Conservation (phyloP, 345 rosid species). For the Eucalyptus victrix region DNA sequence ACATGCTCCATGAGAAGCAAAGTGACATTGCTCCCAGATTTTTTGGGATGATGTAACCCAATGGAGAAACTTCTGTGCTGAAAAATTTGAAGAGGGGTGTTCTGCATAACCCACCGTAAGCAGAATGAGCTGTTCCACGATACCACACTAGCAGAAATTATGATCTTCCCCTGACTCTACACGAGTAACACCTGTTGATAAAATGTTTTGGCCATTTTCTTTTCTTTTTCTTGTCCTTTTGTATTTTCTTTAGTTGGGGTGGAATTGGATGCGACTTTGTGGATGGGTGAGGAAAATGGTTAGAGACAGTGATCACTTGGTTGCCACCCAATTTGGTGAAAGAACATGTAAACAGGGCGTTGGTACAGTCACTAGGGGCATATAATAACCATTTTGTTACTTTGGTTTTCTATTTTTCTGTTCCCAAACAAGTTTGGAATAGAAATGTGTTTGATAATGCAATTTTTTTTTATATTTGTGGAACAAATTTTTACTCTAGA, state of each 20-base stretch:
- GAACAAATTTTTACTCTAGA: too few relatives aligned
- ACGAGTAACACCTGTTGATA: neutral
- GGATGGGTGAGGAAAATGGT: neutral
- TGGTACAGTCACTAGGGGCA: neutral
- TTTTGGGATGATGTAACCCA: neutral
- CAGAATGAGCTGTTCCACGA: neutral
- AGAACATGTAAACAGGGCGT: neutral
- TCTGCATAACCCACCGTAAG: neutral
- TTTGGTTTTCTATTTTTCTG: too few relatives aligned
- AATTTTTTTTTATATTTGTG: too few relatives aligned
- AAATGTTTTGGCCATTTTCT: neutral
- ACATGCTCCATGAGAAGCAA: neutral
- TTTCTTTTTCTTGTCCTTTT: neutral
- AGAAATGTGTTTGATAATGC: too few relatives aligned
- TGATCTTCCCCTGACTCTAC: neutral
- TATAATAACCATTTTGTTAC: too few relatives aligned
- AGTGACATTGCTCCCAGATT: neutral
- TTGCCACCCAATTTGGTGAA: neutral
- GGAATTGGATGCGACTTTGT: neutral
- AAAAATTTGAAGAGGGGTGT: neutral
- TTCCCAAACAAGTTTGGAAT: too few relatives aligned
- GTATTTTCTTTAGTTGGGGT: neutral
- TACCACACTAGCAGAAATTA: neutral
- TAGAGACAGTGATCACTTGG: neutral
- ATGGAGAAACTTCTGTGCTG: neutral